A percentile compares a stretch with the other conserved stretches of the same genome.
phyloP scores from a whole-genome alignment of 257 asterid species.

The Solanum ahanhuiri region DNA sequence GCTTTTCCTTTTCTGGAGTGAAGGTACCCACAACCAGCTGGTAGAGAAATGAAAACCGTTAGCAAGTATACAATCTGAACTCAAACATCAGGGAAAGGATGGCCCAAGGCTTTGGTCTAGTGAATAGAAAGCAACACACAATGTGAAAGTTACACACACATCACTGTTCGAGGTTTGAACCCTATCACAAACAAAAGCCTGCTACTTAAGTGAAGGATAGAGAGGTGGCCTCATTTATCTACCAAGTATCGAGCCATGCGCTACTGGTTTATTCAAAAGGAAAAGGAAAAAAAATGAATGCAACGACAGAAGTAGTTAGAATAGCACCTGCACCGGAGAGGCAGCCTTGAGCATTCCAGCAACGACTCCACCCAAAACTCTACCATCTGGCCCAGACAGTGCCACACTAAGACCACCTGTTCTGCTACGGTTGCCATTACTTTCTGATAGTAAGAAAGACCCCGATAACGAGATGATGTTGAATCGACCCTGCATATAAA shows the following conservation, averaged over 20 bases:
- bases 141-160: not conserved
- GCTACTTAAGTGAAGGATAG: not conserved
- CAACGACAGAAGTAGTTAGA: not conserved
- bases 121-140: not conserved
- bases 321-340: constrained; percentile 56
- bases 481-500: constrained; percentile 56
- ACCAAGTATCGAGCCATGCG: not conserved
- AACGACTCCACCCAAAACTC: not conserved
- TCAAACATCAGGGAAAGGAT: not conserved
- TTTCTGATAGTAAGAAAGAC: constrained; percentile 52
- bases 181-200: not conserved
- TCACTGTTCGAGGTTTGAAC: not conserved
- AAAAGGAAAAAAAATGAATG: not conserved
- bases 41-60: not conserved
- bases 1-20: constrained; percentile 52
- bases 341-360: constrained; percentile 35
- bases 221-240: not conserved
- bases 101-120: not conserved
- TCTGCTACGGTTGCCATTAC: constrained; percentile 34
- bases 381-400: not conserved
- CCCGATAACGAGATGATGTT: constrained; percentile 73
- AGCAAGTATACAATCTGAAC: not conserved
- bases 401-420: constrained; percentile 48
- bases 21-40: constrained; percentile 84
- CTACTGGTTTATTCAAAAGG: not conserved